phyloP scores from a whole-genome alignment of 2,329 filamentous ascomycete genomes.

The Epicoccum nigrum region DNA sequence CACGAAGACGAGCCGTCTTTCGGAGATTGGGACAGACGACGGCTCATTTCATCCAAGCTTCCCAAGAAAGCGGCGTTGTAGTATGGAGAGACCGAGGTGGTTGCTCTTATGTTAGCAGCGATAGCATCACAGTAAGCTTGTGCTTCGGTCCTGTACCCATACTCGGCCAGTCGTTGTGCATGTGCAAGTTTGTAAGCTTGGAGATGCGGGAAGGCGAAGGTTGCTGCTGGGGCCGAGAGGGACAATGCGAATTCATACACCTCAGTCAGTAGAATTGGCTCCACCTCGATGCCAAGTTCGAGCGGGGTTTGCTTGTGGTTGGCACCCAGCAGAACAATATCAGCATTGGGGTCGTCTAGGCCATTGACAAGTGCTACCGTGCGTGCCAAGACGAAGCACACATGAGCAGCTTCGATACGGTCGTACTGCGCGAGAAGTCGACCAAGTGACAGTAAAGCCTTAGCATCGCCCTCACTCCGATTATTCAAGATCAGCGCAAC shows the following conservation, averaged over 20 bases:
- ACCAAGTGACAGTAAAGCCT: conserved; percentile 79
- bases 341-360: conserved; percentile 76
- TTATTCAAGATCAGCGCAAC: conserved; percentile 86
- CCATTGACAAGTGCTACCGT: conserved; percentile 76
- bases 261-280: conserved; percentile 92
- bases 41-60: conserved; percentile 81
- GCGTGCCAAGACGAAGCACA: conserved; percentile 89
- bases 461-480: conserved; percentile 77
- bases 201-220: conserved; percentile 75
- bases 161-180: conserved; percentile 81
- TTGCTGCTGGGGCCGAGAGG: conserved; percentile 62
- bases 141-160: conserved; percentile 81
- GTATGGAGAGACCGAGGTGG: conserved; percentile 84
- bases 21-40: conserved; percentile 82
- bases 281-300: conserved; percentile 78
- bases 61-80: conserved; percentile 77
- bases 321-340: conserved; percentile 83
- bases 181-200: conserved; percentile 91
- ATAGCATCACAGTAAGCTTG: conserved; percentile 92
- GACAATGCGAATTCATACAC: conserved; percentile 90
- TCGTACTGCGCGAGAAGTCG: conserved; percentile 84
- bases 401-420: conserved; percentile 87
- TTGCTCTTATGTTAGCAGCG: conserved; percentile 73
- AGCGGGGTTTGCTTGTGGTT: conserved; percentile 76
- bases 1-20: conserved; percentile 82